Conservation (phyloP, 108 stramenopile genomes). For the Nitzschia palea region DNA sequence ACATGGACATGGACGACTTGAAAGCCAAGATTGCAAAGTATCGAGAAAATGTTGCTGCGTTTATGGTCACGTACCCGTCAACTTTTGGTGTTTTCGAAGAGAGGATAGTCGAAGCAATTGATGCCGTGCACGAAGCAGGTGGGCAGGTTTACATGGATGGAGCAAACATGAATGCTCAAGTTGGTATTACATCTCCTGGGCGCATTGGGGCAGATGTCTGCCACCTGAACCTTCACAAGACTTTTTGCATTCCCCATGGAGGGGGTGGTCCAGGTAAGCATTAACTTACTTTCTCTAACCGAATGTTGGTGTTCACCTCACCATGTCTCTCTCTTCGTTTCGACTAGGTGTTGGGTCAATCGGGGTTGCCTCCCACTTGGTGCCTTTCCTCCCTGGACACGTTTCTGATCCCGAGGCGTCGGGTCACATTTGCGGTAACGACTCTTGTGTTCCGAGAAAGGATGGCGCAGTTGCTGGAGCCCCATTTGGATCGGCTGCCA, state of each 20-base stretch:
- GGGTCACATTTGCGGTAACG: conserved; percentile 78
- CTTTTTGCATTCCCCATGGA: conserved; percentile 99
- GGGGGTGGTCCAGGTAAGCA: conserved; percentile 93
- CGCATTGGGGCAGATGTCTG: conserved; percentile 98
- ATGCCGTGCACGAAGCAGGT: conserved; percentile 89
- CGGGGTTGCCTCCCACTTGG: conserved; percentile 94
- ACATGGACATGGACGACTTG: conserved; percentile 93
- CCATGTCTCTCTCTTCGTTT: conserved; percentile 1
- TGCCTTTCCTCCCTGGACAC: conserved; percentile 98
- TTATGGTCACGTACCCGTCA: conserved; percentile 99
- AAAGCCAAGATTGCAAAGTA: conserved; percentile 91
- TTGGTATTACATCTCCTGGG: conserved; percentile 96
- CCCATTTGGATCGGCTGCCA: conserved; percentile 97
- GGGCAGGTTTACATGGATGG: conserved; percentile 99
- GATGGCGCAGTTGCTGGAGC: conserved; percentile 91
- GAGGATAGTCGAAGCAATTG: conserved; percentile 88
- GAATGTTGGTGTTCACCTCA: conserved; percentile 1
- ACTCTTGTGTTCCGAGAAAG: conserved; percentile 75
- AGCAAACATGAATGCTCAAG: conserved; percentile 99
- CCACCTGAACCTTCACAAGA: conserved; percentile 99
- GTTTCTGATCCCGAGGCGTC: conserved; percentile 79
- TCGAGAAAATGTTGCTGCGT: conserved; percentile 88
- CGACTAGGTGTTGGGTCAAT: conserved; percentile 96
- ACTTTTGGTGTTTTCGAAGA: conserved; percentile 99
- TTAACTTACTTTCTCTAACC: background rate